Base-by-base conservation (phyloP, 176 grass and related monocot species). In the Phragmites australis region DNA sequence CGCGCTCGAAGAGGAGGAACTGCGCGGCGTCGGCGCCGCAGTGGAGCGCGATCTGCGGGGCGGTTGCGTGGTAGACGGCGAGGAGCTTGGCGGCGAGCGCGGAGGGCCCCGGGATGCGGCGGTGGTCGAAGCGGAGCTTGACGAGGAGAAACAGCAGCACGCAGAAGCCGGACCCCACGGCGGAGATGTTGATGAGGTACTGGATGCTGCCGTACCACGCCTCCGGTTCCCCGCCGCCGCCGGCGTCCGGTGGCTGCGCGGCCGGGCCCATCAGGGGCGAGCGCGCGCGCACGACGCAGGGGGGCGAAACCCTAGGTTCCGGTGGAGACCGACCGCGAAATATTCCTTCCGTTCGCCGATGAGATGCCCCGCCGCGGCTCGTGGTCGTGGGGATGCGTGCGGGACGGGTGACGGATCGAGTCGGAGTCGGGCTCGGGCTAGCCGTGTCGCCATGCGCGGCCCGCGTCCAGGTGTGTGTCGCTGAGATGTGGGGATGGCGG, bases 141-240 rank as follows among this genome's bases (percentile, higher is more conserved):
- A 99, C 90, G 69, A 99, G 81, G 73, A 99, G 81, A 72, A 99
- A 99, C 16, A 99, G 88, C 42, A 99, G 90, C 32, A 99, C 88
- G 76, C 96, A 99, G 70, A 76, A 93, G 56, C 90, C 78, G 41
- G 92, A 87, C 19, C 96, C 96, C 19, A 92, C 87, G 43, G 90
- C 86, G 74, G 96, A 99, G 86, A 99, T 99, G 86, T 99, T 99
- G 79, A 99, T 32, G 32, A 99, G 88, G 82, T 99, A 99, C 65
- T 99, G 96, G 65, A 99, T 99, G 88, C 85, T 99, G 27, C 96
- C 96, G 70, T 99, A 95, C 96, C 96, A 98, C 73, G 92, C 89
- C 62, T 80, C 62, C 50, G 90, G 90, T 43, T 93, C 87, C 81
- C 76, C 76, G 74, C 74, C 86, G 72, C 82, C 80, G 75, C 86